These are phyloP conservation scores for Rhodomyrtus psidioides DNA, from an alignment of 441 rosid species.

Conservation along the genomic window DNA sequence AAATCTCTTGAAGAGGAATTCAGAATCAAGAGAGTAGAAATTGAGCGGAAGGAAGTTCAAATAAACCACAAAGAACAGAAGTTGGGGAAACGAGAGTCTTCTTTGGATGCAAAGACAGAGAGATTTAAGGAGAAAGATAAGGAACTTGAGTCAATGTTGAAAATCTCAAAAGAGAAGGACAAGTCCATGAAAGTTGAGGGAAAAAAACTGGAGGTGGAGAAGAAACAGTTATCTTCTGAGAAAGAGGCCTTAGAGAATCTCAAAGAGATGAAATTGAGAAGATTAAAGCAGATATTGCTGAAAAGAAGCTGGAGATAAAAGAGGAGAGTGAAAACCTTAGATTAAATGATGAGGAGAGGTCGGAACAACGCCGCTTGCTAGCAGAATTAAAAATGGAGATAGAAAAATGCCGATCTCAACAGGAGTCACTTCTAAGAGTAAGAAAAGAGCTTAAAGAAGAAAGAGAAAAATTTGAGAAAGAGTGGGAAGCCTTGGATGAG, in stretches of 20 bases:
- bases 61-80: no score
- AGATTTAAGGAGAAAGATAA: no score
- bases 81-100: no score
- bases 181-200: constrained; percentile 46
- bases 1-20: no score
- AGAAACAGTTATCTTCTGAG: constrained; percentile 38
- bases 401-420: constrained; percentile 40
- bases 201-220: constrained; percentile 51
- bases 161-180: no score
- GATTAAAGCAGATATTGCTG: constrained; percentile 46
- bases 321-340: constrained; percentile 54
- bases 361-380: constrained; percentile 49
- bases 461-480: constrained; percentile 68
- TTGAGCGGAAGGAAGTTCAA: no score
- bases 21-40: no score
- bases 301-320: constrained; percentile 45
- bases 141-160: no score
- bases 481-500: constrained; percentile 70
- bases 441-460: constrained; percentile 61
- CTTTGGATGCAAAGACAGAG: no score
- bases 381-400: constrained; percentile 60
- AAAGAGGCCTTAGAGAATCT: constrained; percentile 40
- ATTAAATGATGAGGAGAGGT: constrained; percentile 54
- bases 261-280: constrained; percentile 59
- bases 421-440: constrained; percentile 57